phyloP scores from a whole-genome alignment of 129 eudicot species.

The Artemisia argyi region DNA sequence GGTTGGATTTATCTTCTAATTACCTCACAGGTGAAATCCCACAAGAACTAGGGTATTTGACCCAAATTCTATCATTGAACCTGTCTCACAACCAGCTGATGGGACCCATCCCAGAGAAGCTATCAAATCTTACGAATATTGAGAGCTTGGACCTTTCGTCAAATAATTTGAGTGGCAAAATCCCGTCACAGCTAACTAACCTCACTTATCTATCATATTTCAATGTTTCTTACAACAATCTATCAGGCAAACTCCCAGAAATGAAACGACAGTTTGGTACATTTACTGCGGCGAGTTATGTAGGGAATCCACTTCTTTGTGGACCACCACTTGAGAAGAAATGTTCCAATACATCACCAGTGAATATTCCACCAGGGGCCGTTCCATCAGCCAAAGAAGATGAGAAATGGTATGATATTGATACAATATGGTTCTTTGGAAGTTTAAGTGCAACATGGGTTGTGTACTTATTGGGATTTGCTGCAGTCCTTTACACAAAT shows the following conservation, averaged over 20 bases:
- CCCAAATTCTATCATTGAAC: slow-evolving; percentile 14
- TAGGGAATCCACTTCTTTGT: slow-evolving; percentile 28
- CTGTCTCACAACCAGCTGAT: slow-evolving; percentile 31
- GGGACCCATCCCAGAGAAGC: slow-evolving; percentile 16
- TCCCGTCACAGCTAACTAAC: slow-evolving; percentile 20
- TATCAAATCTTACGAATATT: slow-evolving; percentile 21
- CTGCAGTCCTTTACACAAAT: slow-evolving; percentile 13
- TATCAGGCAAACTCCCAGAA: slow-evolving; percentile 30
- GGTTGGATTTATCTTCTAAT: slow-evolving; percentile 36
- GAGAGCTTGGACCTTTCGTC: slow-evolving; percentile 30
- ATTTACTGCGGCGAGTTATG: slow-evolving; percentile 15
- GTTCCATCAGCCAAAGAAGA: slow-evolving; percentile 5
- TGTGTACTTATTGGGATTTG: slow-evolving; percentile 21
- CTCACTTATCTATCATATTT: slow-evolving; percentile 1
- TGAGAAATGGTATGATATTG: slow-evolving; percentile 31
- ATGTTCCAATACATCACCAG: neutral
- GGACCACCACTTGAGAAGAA: slow-evolving; percentile 24
- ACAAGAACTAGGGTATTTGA: slow-evolving; percentile 19
- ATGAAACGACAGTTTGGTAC: slow-evolving; percentile 26
- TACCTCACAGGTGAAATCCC: slow-evolving; percentile 29
- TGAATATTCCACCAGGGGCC: neutral
- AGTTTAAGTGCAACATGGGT: slow-evolving; percentile 18
- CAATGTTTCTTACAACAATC: slow-evolving; percentile 29
- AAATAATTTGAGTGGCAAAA: slow-evolving; percentile 11
- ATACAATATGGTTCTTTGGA: slow-evolving; percentile 18